phyloP scores from a whole-genome alignment of 2,329 filamentous ascomycete genomes.

The Paraconiothyrium sp. region DNA sequence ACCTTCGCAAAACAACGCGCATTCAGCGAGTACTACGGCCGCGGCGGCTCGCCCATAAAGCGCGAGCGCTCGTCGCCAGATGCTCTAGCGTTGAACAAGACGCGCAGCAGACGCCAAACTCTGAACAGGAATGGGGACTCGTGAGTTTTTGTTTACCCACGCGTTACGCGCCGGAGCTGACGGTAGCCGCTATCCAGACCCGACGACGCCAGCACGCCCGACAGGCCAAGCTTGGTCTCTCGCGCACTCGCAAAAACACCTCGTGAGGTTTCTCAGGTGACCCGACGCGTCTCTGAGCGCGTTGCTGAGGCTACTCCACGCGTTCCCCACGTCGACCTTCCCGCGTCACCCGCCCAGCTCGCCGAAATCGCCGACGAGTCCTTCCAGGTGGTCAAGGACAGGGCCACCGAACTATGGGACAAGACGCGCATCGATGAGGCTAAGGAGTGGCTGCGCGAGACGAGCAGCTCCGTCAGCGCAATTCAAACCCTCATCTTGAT shows the following conservation, averaged over 20 bases:
- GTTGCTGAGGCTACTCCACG: constrained; percentile 50
- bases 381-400: constrained; percentile 75
- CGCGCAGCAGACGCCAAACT: constrained; percentile 47
- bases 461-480: constrained; percentile 72
- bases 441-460: constrained; percentile 72
- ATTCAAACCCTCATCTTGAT: constrained; percentile 55
- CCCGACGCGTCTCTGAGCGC: constrained; percentile 65
- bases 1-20: constrained; percentile 70
- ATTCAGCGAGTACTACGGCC: constrained; percentile 80
- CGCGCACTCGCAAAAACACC: constrained; percentile 53
- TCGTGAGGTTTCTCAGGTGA: constrained; percentile 45
- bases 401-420: constrained; percentile 71
- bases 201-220: constrained; percentile 54
- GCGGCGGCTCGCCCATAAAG: constrained; percentile 64
- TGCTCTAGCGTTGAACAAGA: constrained; percentile 41
- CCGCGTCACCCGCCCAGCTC: constrained; percentile 74
- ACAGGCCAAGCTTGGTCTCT: constrained; percentile 56
- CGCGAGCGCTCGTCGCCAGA: constrained; percentile 53
- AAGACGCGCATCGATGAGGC: constrained; percentile 73
- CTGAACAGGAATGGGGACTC: constrained; percentile 44
- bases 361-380: constrained; percentile 69
- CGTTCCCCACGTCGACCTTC: constrained; percentile 68
- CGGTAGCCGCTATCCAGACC: constrained; percentile 41
- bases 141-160: constrained; percentile 39
- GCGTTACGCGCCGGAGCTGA: constrained; percentile 41